Conservation (phyloP, 345 rosid genomes). For the Camelina laxa region DNA sequence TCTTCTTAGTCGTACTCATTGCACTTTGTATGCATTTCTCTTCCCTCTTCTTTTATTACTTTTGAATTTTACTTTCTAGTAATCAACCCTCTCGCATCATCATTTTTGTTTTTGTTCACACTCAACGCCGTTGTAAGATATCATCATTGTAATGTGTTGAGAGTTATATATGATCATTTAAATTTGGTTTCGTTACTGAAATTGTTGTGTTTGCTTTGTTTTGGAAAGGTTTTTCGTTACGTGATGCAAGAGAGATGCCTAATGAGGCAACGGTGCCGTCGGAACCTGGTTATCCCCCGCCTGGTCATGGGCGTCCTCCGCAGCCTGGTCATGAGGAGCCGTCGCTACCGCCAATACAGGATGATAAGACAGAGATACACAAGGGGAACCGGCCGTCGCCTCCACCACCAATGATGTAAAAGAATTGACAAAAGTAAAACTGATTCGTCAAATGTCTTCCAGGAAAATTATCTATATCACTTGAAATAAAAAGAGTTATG, state of each 20-base stretch:
- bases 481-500: constrained; percentile 4
- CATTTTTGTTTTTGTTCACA: background rate
- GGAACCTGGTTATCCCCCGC: background rate
- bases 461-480: too few relatives aligned
- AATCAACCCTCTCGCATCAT: background rate
- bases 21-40: constrained; percentile 8
- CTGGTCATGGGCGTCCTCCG: background rate
- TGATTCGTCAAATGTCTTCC: background rate
- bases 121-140: background rate
- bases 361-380: background rate
- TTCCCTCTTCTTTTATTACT: too few relatives aligned
- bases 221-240: background rate
- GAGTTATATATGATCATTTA: background rate
- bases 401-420: background rate
- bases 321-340: background rate
- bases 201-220: background rate
- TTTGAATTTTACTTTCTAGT: too few relatives aligned
- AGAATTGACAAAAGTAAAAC: background rate
- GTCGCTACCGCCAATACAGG: background rate
- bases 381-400: background rate
- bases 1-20: background rate
- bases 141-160: background rate
- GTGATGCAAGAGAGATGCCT: constrained; percentile 5
- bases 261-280: background rate
- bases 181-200: background rate